Evolutionary conservation across 345 rosid species (phyloP).

Genomic region (Corymbia maculata): DNA sequence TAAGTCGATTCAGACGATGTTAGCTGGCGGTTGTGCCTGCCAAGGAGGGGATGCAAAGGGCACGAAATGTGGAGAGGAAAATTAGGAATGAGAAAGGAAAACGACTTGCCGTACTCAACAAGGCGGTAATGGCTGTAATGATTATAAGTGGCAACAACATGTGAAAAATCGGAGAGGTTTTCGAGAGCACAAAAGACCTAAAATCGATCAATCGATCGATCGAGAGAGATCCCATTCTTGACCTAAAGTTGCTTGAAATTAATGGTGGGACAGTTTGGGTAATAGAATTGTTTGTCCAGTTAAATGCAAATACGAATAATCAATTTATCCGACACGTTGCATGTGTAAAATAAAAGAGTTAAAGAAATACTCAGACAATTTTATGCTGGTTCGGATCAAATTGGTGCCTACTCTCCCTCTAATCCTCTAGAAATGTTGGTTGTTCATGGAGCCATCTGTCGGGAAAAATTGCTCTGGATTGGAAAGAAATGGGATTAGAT

Average conservation of each 20-base stretch:
- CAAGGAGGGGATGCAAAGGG: not conserved
- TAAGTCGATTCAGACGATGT: not conserved
- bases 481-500: not conserved
- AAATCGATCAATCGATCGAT: not conserved
- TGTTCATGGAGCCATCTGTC: not conserved
- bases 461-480: not conserved
- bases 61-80: not conserved
- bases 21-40: not conserved
- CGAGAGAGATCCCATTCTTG: not conserved
- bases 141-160: not conserved
- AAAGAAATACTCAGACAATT: not conserved
- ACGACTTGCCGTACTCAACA: not conserved
- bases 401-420: not conserved
- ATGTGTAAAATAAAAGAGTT: not conserved
- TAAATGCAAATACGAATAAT: not conserved
- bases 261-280: not conserved
- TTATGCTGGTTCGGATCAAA: not conserved
- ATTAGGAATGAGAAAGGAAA: not conserved
- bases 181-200: not conserved
- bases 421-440: not conserved
- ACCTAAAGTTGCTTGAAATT: not conserved
- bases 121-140: not conserved
- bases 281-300: not conserved
- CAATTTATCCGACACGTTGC: not conserved
- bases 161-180: not conserved